These are phyloP conservation scores for Vigna trinervia DNA, from an alignment of 306 rosid species.

Conservation along the genomic window DNA sequence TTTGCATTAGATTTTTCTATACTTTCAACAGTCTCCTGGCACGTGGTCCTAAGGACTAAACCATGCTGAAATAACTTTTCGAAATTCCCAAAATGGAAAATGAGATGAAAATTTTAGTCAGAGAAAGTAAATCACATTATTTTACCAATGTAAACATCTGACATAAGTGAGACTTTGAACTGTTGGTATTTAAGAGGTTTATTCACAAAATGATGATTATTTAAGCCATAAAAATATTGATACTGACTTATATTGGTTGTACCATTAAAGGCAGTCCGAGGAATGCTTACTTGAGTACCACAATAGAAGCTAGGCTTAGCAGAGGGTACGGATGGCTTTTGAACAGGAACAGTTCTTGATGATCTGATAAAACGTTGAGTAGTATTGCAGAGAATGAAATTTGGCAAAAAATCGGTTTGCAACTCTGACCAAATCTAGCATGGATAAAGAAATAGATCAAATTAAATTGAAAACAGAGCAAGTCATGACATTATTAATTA, in stretches of 20 bases:
- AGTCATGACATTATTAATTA: conserved; percentile 31
- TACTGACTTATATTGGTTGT: conserved; percentile 28
- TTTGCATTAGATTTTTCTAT: neutral
- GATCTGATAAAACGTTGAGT: conserved; percentile 93
- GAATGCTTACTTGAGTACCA: conserved; percentile 83
- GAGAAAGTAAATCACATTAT: conserved; percentile 16
- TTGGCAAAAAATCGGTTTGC: conserved; percentile 94
- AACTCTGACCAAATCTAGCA: conserved; percentile 97
- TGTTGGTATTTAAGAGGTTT: conserved; percentile 20
- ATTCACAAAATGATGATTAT: conserved; percentile 11
- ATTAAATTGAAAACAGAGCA: conserved; percentile 40
- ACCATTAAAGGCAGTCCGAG: conserved; percentile 15
- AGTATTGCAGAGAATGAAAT: conserved; percentile 92
- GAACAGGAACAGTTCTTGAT: conserved; percentile 80
- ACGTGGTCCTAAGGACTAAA: conserved; percentile 1
- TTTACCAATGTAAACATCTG: conserved; percentile 15
- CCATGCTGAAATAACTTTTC: neutral
- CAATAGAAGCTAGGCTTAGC: conserved; percentile 94
- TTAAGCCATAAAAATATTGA: conserved; percentile 14
- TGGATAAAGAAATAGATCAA: conserved; percentile 44
- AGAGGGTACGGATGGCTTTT: conserved; percentile 95
- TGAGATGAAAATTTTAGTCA: conserved; percentile 20
- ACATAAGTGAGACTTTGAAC: conserved; percentile 21
- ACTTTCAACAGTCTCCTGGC: neutral
- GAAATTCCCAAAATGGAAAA: conserved; percentile 23